Evolutionary conservation across 306 rosid species (phyloP).

Genomic region (Castanea mollissima): DNA sequence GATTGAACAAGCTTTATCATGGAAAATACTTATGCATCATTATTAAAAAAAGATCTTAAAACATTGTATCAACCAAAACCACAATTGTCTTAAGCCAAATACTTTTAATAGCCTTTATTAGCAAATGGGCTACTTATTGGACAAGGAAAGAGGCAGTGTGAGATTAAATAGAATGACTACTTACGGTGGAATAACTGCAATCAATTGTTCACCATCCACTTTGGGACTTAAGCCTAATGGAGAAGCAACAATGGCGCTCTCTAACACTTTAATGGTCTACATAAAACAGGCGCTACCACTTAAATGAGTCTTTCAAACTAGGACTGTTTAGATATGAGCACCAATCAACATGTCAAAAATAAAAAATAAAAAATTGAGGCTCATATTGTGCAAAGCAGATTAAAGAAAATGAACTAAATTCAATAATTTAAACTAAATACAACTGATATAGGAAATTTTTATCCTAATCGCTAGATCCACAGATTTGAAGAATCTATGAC

Average conservation of each 20-base stretch:
- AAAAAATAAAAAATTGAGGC: neutral
- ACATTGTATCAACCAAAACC: too few relatives aligned
- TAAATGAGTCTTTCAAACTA: neutral
- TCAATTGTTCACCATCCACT: too few relatives aligned
- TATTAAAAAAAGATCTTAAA: too few relatives aligned
- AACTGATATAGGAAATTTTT: neutral
- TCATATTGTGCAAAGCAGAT: neutral
- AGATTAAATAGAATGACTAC: constrained; percentile 19
- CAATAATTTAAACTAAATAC: neutral
- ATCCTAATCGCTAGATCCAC: neutral
- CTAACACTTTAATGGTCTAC: constrained; percentile 71
- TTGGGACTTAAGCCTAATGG: too few relatives aligned
- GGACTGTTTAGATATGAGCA: neutral
- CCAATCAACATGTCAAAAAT: neutral
- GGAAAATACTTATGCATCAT: too few relatives aligned
- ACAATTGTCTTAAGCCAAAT: neutral
- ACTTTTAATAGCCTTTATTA: constrained; percentile 13
- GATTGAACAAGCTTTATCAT: too few relatives aligned
- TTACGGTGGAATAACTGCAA: too few relatives aligned
- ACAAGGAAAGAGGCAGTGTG: constrained; percentile 2
- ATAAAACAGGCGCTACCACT: constrained; percentile 22
- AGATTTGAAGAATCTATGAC: neutral
- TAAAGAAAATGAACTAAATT: neutral
- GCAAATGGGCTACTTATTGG: constrained; percentile 15
- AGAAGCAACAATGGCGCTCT: constrained; percentile 64